Evolutionary conservation across 2,329 filamentous ascomycete genomes (phyloP).

Genomic region (Penicillium sp.): DNA sequence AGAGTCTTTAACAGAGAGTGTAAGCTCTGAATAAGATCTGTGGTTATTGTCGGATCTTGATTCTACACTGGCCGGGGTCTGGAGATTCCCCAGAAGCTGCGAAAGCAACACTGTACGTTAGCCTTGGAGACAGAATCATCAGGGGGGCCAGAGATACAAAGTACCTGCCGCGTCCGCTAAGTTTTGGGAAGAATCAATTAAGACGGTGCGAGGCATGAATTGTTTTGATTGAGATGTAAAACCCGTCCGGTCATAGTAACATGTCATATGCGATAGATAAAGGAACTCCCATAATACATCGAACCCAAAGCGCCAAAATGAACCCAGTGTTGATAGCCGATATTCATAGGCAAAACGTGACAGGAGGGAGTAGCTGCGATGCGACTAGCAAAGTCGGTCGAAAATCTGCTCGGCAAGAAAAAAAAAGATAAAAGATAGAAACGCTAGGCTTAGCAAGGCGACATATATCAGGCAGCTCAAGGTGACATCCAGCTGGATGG

Average conservation of each 20-base stretch:
- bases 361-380: not conserved
- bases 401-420: not conserved
- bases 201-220: not conserved
- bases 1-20: not conserved
- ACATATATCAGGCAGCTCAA: not conserved
- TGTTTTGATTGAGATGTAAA: not conserved
- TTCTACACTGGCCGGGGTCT: no score
- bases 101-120: not conserved
- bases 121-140: no score
- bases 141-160: not conserved
- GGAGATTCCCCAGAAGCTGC: not conserved
- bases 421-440: not conserved
- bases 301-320: not conserved
- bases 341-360: not conserved
- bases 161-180: not conserved
- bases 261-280: not conserved
- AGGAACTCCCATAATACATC: not conserved
- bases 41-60: not conserved
- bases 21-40: not conserved
- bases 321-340: not conserved
- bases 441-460: conserved; percentile 1
- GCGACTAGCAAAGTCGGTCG: not conserved
- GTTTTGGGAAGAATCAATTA: not conserved
- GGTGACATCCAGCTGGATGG: not conserved
- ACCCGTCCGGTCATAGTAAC: not conserved